Base-by-base conservation (phyloP, 1,139 yeast species). In the Candida dubliniensis region DNA sequence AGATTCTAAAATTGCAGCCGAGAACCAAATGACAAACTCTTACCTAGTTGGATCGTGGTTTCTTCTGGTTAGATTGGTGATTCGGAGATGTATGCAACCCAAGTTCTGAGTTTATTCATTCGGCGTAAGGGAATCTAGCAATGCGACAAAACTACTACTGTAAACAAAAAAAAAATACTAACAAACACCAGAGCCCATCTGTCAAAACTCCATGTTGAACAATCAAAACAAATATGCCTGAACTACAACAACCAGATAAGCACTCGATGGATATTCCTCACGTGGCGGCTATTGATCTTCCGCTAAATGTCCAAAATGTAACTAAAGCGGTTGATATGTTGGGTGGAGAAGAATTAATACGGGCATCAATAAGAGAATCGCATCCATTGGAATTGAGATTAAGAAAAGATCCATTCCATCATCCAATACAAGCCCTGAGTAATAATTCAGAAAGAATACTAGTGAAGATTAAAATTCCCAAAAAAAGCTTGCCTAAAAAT, bases 221-320 rank as follows among this genome's bases (percentile, higher is more conserved):
- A 35, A 9, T 5, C 31, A n/a, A 7, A n/a, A 18, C 31, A 11
- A 38, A 8, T 24, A 40, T 39, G 42, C 15, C 37, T 10, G 34
- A 34, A 27, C 29, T 18, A 29, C 30, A 39, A 18, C 33, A 27
- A 31, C 49, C 50, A 7, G 46, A 39, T 4, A 40, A 46, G 26
- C 76, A 75, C 54, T 76, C 87, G 10, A 64, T 85, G 61, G 93
- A 85, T 56, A 74, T 86, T 3, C 95, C 95, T n/a, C 84, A 83
- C 55, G 79, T 82, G 31, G 70, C 87, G 9, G 78, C 89, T 3
- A 76, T 93, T 24, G 99, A 93, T 59, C 75, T 87, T 49, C 99
- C 99, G 0, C 70, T 89, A 32, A 73, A 76, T 23, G 93, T 93
- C 10, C 71, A 74, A 36, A 79, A 89, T 59, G 65, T 74, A 1